phyloP scores from a whole-genome alignment of 2,329 filamentous ascomycete species.

The Apiospora kogelbergensis region DNA sequence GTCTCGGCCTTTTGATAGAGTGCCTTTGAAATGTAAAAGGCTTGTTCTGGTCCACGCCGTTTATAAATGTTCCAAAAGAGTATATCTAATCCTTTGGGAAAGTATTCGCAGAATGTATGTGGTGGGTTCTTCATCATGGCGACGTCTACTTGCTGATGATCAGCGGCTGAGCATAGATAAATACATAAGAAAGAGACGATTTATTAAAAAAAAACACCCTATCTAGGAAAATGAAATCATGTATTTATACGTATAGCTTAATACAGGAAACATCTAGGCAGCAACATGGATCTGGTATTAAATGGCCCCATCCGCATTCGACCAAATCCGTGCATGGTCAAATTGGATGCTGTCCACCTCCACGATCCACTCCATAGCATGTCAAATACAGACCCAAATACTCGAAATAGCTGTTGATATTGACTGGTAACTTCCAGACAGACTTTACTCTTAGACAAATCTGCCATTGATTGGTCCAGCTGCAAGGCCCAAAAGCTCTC shows the following conservation, averaged over 20 bases:
- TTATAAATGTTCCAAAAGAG: too few species aligned
- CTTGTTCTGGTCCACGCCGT: not conserved
- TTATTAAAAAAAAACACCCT: too few species aligned
- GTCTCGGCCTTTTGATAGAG: not conserved
- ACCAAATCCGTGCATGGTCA: not conserved
- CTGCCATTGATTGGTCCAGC: too few species aligned
- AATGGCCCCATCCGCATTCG: not conserved
- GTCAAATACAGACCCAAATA: not conserved
- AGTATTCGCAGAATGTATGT: not conserved
- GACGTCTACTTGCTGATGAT: not conserved
- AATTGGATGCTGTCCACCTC: not conserved
- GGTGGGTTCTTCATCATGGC: not conserved
- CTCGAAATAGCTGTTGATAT: not conserved
- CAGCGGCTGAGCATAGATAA: not conserved
- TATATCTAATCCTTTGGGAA: not conserved
- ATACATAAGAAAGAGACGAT: not conserved
- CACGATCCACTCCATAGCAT: not conserved
- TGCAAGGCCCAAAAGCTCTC: too few species aligned
- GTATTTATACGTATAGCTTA: not conserved
- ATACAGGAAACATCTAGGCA: not conserved
- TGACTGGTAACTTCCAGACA: not conserved
- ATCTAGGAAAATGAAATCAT: not conserved
- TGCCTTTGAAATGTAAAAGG: not conserved
- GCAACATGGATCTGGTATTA: not conserved
- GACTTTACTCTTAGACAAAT: too few species aligned